A percentile compares a stretch with the other conserved stretches of the same genome.
These are phyloP conservation scores for Umbelopsis sp. DNA, from an alignment of 371 early-diverging fungal species.

Conservation along the genomic window DNA sequence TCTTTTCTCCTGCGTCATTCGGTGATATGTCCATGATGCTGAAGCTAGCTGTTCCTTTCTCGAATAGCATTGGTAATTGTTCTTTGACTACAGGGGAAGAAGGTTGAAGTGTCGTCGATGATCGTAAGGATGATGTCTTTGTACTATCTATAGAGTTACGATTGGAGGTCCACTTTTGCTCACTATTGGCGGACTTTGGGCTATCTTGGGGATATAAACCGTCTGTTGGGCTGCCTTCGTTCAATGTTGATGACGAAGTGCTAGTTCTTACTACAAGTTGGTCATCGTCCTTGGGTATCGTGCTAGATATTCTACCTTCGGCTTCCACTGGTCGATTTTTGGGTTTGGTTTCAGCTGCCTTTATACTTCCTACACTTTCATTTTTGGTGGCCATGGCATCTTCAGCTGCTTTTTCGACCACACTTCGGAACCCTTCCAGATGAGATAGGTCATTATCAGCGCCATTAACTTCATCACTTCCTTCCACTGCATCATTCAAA, in stretches of 20 bases:
- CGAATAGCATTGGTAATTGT: constrained; percentile 34
- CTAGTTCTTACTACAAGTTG: background rate
- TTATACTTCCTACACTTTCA: background rate
- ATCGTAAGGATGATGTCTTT: background rate
- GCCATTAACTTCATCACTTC: background rate
- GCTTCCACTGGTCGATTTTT: no score
- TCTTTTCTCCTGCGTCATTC: background rate
- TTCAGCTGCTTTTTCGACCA: constrained; percentile 27
- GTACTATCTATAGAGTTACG: background rate
- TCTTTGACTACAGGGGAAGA: background rate
- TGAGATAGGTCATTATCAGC: background rate
- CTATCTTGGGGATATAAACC: constrained; percentile 28
- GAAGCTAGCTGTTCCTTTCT: constrained; percentile 42
- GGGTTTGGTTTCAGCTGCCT: background rate
- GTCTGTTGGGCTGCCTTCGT: background rate
- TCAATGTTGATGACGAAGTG: background rate
- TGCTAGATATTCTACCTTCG: background rate
- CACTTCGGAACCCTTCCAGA: constrained; percentile 11
- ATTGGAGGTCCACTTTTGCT: background rate
- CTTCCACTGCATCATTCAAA: constrained; percentile 27
- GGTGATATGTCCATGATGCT: constrained; percentile 51
- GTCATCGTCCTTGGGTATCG: background rate
- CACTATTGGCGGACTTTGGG: background rate
- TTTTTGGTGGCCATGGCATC: constrained; percentile 17
- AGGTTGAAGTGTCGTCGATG: background rate